Evolutionary conservation across 768 basidiomycete genomes (phyloP).

Genomic region (Rhizopogon vesiculosus): DNA sequence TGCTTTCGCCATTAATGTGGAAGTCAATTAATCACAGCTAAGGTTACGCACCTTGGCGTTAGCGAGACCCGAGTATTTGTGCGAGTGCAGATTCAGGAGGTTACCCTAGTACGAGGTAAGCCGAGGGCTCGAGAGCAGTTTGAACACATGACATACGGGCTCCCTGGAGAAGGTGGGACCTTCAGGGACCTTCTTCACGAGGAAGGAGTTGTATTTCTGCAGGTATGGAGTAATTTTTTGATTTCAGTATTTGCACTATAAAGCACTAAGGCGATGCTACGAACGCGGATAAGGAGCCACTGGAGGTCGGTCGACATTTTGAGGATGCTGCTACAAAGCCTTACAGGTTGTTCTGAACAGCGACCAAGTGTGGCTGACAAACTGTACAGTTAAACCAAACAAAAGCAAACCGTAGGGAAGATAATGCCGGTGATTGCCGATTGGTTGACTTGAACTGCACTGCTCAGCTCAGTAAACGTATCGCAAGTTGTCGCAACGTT

Average conservation of each 20-base stretch:
- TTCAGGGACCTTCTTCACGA: constrained; percentile 70
- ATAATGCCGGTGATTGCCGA: background rate
- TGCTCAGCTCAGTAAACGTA: too few relatives aligned
- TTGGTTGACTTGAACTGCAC: too few relatives aligned
- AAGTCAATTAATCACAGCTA: background rate
- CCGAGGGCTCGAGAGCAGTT: background rate
- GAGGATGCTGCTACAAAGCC: constrained; percentile 9
- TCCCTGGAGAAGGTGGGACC: constrained; percentile 84
- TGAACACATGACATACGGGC: constrained; percentile 46
- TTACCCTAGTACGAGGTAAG: constrained; percentile 55
- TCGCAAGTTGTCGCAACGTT: too few relatives aligned
- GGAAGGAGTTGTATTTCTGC: constrained; percentile 81
- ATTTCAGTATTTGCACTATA: background rate
- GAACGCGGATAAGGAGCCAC: constrained; percentile 88
- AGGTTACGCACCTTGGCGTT: constrained; percentile 62
- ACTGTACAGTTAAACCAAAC: constrained; percentile 29
- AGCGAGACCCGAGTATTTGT: constrained; percentile 87
- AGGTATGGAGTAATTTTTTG: background rate
- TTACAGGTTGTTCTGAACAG: constrained; percentile 7
- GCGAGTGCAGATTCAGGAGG: constrained; percentile 83
- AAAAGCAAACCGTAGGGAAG: constrained; percentile 14
- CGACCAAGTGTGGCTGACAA: constrained; percentile 26
- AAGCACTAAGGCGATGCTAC: constrained; percentile 23
- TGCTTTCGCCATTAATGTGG: background rate
- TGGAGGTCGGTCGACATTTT: constrained; percentile 88